A percentile compares a stretch with the other conserved stretches of the same genome.
These are phyloP conservation scores for Lolium perenne DNA, from an alignment of 176 grass and related monocot species.

Conservation along the genomic window DNA sequence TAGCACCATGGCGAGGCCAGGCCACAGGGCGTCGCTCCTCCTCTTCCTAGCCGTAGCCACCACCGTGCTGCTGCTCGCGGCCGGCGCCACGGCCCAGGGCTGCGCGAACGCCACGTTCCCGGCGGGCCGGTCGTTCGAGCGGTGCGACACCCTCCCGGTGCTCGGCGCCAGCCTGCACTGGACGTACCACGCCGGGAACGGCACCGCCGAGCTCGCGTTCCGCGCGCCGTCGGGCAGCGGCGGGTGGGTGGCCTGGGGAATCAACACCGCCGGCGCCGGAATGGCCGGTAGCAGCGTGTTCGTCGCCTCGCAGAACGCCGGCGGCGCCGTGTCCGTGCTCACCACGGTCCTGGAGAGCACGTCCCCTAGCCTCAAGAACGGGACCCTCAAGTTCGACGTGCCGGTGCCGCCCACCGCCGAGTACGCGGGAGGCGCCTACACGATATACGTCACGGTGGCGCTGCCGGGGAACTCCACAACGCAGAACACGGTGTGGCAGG, in stretches of 20 bases:
- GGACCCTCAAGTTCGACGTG: constrained; percentile 60
- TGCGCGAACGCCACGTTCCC: constrained; percentile 49
- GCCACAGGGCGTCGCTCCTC: constrained; percentile 16
- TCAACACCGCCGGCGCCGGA: constrained; percentile 58
- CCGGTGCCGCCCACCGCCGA: constrained; percentile 46
- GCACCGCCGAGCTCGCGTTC: constrained; percentile 72
- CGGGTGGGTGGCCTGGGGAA: constrained; percentile 81
- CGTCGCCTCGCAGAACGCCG: constrained; percentile 50
- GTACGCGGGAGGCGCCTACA: constrained; percentile 61
- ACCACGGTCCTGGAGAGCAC: constrained; percentile 41
- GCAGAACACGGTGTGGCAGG: constrained; percentile 85
- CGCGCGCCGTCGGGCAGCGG: constrained; percentile 39
- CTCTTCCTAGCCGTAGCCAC: neutral
- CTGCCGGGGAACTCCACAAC: constrained; percentile 58
- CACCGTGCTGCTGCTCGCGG: neutral
- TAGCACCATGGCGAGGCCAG: constrained; percentile 20
- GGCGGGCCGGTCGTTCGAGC: constrained; percentile 41
- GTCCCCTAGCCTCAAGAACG: constrained; percentile 46
- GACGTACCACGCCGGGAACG: constrained; percentile 66
- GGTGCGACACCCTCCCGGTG: constrained; percentile 58
- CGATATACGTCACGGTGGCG: constrained; percentile 64
- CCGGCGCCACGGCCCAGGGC: constrained; percentile 25
- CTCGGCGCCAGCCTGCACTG: constrained; percentile 69
- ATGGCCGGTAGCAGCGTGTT: constrained; percentile 70
- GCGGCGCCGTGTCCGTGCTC: constrained; percentile 47